Conservation (phyloP, 768 basidiomycete genomes). For the Chalciporus sphaerocephalus region DNA sequence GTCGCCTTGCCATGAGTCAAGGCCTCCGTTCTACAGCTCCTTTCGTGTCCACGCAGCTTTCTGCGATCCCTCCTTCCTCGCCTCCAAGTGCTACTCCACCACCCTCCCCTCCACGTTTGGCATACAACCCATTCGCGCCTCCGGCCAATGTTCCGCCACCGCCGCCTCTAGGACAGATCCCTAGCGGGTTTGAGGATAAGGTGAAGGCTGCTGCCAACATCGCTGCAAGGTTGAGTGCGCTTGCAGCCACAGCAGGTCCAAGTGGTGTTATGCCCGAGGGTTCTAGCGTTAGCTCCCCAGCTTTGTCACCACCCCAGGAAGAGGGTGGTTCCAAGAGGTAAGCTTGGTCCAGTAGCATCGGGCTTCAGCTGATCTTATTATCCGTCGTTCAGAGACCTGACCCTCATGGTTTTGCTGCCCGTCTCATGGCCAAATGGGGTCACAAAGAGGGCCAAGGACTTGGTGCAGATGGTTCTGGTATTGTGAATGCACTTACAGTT, state of each 20-base stretch:
- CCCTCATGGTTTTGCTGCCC: conserved; percentile 73
- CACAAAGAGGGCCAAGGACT: conserved; percentile 93
- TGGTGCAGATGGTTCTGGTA: conserved; percentile 78
- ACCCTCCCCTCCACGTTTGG: conserved; percentile 50
- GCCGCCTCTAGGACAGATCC: conserved; percentile 48
- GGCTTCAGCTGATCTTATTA: background rate
- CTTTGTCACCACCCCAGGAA: conserved; percentile 31
- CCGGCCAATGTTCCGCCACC: conserved; percentile 56
- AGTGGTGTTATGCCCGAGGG: conserved; percentile 23
- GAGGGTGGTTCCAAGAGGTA: conserved; percentile 20
- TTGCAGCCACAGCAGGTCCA: conserved; percentile 36
- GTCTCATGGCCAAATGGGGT: conserved; percentile 94
- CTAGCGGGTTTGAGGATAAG: conserved; percentile 54
- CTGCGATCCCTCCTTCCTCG: conserved; percentile 18
- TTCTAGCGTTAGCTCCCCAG: conserved; percentile 22
- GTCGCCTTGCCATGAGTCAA: conserved; percentile 55
- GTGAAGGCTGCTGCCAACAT: conserved; percentile 78
- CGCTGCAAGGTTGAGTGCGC: conserved; percentile 65
- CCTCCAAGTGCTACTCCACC: conserved; percentile 14
- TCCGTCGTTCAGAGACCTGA: conserved; percentile 40
- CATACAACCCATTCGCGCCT: conserved; percentile 70
- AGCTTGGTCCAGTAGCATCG: background rate
- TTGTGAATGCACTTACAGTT: conserved; percentile 83
- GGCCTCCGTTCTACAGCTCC: conserved; percentile 29
- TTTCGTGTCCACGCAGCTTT: conserved; percentile 23